Conservation (phyloP, 2,329 filamentous ascomycete species). For the Metarhizium album region DNA sequence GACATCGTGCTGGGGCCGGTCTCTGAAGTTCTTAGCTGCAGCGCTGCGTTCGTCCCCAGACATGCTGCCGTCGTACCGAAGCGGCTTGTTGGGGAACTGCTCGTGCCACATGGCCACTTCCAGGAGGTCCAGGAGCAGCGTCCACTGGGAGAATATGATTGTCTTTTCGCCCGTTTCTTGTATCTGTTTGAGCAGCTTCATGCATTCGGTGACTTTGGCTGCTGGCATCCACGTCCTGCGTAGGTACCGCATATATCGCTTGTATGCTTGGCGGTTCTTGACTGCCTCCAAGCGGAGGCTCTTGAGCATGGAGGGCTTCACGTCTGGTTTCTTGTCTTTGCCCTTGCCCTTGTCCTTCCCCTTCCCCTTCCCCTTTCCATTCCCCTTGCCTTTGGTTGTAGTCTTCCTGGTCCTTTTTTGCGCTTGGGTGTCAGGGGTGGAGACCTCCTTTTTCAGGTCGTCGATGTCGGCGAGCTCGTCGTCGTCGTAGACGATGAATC, state of each 20-base stretch:
- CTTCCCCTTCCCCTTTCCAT: constrained; percentile 8
- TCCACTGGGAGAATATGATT: constrained; percentile 73
- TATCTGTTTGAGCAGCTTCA: constrained; percentile 61
- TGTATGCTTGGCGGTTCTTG: constrained; percentile 53
- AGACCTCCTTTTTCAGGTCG: constrained; percentile 11
- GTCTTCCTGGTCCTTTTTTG: constrained; percentile 7
- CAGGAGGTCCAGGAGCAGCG: constrained; percentile 60
- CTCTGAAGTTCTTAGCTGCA: constrained; percentile 55
- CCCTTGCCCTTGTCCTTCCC: constrained; percentile 24
- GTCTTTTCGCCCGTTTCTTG: constrained; percentile 54
- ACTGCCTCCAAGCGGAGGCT: constrained; percentile 54
- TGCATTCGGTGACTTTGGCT: constrained; percentile 71
- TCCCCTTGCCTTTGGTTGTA: constrained; percentile 6
- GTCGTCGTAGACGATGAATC: constrained; percentile 16
- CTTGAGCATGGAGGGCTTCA: constrained; percentile 47
- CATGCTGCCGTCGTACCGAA: constrained; percentile 77
- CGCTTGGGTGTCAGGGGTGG: not conserved
- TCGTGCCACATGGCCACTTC: constrained; percentile 60
- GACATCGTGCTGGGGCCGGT: constrained; percentile 54
- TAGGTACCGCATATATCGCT: constrained; percentile 59
- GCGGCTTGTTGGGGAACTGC: constrained; percentile 47
- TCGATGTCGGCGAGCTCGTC: constrained; percentile 9
- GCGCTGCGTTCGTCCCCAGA: constrained; percentile 54
- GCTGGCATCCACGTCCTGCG: constrained; percentile 61
- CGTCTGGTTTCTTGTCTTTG: constrained; percentile 31